These are phyloP conservation scores for Aspergillus udagawae DNA, from an alignment of 2,329 filamentous ascomycete species.

Conservation along the genomic window DNA sequence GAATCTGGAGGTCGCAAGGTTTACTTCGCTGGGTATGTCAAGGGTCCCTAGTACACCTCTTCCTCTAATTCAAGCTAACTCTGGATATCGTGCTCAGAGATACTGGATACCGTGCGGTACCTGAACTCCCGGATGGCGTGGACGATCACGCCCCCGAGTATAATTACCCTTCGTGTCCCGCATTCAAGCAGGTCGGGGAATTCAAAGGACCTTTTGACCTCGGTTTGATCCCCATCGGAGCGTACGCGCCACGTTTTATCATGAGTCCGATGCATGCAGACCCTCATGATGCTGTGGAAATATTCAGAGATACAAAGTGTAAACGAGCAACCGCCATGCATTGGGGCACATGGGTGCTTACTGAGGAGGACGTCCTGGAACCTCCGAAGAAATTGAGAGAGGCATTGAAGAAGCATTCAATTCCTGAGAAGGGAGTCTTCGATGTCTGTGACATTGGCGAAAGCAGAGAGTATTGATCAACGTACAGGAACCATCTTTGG, in stretches of 20 bases:
- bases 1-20: conserved; percentile 70
- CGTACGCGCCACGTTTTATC: conserved; percentile 62
- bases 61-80: neutral
- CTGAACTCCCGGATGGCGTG: conserved; percentile 54
- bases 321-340: conserved; percentile 78
- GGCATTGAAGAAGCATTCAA: conserved; percentile 63
- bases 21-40: conserved; percentile 66
- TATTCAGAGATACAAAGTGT: conserved; percentile 81
- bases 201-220: conserved; percentile 83
- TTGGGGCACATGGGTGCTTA: conserved; percentile 87
- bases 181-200: conserved; percentile 78
- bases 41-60: neutral
- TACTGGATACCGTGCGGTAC: conserved; percentile 82
- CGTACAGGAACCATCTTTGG: neutral
- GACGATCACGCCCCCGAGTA: conserved; percentile 72
- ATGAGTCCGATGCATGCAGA: conserved; percentile 83
- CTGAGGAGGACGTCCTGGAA: conserved; percentile 78
- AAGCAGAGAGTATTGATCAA: conserved; percentile 66
- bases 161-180: conserved; percentile 69
- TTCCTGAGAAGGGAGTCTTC: conserved; percentile 70
- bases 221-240: conserved; percentile 88
- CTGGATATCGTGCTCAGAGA: conserved; percentile 54
- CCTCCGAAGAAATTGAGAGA: conserved; percentile 69
- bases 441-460: conserved; percentile 82
- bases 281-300: conserved; percentile 82